Evolutionary conservation across 257 asterid genomes (phyloP).

Genomic region (Plantago ovata): DNA sequence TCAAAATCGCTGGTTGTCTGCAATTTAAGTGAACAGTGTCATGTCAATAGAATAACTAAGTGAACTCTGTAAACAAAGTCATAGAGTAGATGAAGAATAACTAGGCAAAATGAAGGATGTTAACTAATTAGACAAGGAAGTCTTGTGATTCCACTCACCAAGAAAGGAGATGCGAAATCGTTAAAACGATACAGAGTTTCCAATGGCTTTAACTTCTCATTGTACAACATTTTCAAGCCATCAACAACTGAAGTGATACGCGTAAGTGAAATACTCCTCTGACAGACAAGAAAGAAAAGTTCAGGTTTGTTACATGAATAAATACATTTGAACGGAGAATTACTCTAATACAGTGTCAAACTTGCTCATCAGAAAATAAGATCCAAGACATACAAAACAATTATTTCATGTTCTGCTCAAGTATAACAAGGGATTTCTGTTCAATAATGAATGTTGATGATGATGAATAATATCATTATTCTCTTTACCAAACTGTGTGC

Average conservation of each 20-base stretch:
- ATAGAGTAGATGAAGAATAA: background rate
- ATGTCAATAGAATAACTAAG: constrained; percentile 14
- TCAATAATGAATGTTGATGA: too few relatives aligned
- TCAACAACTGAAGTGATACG: constrained; percentile 82
- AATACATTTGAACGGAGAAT: constrained; percentile 4
- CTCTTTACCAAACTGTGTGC: background rate
- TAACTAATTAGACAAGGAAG: constrained; percentile 3
- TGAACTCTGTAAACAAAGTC: background rate
- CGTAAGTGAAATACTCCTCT: constrained; percentile 46
- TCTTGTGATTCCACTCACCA: constrained; percentile 51
- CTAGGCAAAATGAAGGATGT: background rate
- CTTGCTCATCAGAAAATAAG: background rate
- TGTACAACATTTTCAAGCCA: constrained; percentile 76
- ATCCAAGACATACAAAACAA: background rate
- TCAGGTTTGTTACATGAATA: constrained; percentile 22
- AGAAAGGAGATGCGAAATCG: constrained; percentile 73
- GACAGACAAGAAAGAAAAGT: constrained; percentile 21
- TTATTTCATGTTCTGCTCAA: background rate
- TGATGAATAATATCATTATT: background rate
- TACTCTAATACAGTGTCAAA: background rate
- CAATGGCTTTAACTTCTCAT: constrained; percentile 80
- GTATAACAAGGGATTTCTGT: too few relatives aligned
- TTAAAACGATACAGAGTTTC: constrained; percentile 78
- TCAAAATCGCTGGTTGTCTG: constrained; percentile 89
- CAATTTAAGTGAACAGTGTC: constrained; percentile 12